Evolutionary conservation across 768 basidiomycete genomes (phyloP), one percentile per base, ranked within the genome.

Genomic region (Cystofilobasidium capitatum): DNA sequence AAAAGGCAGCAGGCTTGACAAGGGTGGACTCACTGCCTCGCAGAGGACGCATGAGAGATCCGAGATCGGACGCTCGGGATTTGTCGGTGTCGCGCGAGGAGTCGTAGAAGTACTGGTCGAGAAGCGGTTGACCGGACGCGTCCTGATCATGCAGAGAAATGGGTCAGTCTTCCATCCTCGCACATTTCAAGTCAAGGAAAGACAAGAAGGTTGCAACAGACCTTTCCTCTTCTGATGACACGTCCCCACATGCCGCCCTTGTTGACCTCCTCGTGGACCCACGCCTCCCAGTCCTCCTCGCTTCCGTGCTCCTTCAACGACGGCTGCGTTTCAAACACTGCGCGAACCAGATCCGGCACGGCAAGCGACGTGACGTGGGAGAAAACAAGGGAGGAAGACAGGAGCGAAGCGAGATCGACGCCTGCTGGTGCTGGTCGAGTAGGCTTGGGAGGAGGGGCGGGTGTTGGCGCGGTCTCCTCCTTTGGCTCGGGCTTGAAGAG

Each of bases 361-460:
- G 67, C 39, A 17, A 69, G 54, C 37, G 49, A 58, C 6, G 67
- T 69, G 3, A 45, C 61, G 49, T 64, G 61, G 6, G 67, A 69
- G 54, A 69, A 69, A 44, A 69, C 67, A 35, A 69, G 62, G 10
- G 67, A 49, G 13, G 67, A 69, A 33, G 67, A 62, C 37, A 69
- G 22, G 35, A 69, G 55, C 2, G 67, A 62, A 3, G 67, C 42
- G 9, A 69, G 67, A 39, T 69, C 67, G 20, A 58, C 36, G 5
- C 24, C 35, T 5, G 31, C 60, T 29, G 67, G 67, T 36, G 62
- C 37, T 16, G 67, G 67, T 4, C 42, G 44, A 1, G 49, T 22
- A 9, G 65, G 59, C 16, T 40, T 29, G 0, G 65, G 20, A 36
- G 47, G 57, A 14, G 24, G 17, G 2, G 64, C 39, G 20, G n/a